phyloP scores from a whole-genome alignment of 257 asterid genomes.

The Capsicum baccatum region DNA sequence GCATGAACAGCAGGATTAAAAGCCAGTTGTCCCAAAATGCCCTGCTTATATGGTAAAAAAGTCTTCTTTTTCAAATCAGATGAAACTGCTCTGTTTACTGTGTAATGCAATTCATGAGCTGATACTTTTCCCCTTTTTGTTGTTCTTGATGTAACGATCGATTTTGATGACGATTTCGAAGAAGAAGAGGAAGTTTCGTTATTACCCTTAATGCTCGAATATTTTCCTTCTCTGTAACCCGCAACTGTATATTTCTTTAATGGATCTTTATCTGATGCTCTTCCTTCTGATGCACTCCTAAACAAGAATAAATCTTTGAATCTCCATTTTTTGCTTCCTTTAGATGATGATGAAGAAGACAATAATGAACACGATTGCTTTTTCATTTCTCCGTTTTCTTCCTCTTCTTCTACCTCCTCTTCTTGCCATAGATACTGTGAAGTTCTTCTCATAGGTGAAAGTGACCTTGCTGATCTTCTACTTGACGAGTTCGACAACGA shows the following conservation, averaged over 20 bases:
- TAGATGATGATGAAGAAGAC: slow-evolving; percentile 31
- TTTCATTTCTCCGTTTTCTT: neutral
- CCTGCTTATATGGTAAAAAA: slow-evolving; percentile 80
- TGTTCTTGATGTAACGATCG: slow-evolving; percentile 9
- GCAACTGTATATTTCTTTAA: slow-evolving; percentile 43
- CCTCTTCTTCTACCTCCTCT: slow-evolving; percentile 24
- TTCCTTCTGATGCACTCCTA: slow-evolving; percentile 61
- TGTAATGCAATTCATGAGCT: slow-evolving; percentile 80
- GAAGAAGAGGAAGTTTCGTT: slow-evolving; percentile 38
- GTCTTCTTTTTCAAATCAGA: slow-evolving; percentile 76
- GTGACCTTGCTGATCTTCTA: slow-evolving; percentile 64
- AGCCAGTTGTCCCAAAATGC: slow-evolving; percentile 67
- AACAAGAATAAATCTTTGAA: slow-evolving; percentile 54
- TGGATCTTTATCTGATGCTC: slow-evolving; percentile 51
- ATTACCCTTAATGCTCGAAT: slow-evolving; percentile 15
- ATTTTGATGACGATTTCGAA: neutral
- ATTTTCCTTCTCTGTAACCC: slow-evolving; percentile 36
- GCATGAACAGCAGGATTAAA: slow-evolving; percentile 68
- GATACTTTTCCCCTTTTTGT: slow-evolving; percentile 55
- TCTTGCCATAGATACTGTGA: slow-evolving; percentile 48
- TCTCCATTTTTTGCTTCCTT: slow-evolving; percentile 46
- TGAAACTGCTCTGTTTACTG: slow-evolving; percentile 69
- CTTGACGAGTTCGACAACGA: slow-evolving; percentile 42
- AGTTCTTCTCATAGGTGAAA: slow-evolving; percentile 66
- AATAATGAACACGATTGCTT: slow-evolving; percentile 13